Base-by-base conservation (phyloP, 1,139 yeast genomes). In the Candida sanyaensis region DNA sequence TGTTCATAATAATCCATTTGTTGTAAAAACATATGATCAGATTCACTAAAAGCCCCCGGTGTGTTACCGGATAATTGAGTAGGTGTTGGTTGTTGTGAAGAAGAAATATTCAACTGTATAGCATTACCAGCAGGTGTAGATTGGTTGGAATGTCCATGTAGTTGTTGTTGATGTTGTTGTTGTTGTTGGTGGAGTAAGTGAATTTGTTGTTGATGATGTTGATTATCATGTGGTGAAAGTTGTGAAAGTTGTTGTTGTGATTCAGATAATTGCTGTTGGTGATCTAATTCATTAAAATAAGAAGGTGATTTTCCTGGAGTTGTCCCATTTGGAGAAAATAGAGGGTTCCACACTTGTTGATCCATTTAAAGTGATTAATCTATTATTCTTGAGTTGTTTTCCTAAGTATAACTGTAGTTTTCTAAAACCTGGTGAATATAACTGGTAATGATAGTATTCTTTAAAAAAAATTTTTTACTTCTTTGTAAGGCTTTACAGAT, bases 1-100 rank as follows among this genome's bases (percentile, higher is more conserved):
- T 48, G 50, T 27, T 59, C 65, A 45, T 65, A 66, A 32, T 66
- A 50, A 43, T 66, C 68, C 28, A 67, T 50, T 34, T 66, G 70
- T 29, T 62, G 62, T 27, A 66, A 55, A 40, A 63, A 61, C 47
- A 58, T 54, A 26, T 61, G 65, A 23, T 65, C 71, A 29, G 55
- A 57, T 17, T 61, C 66, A 12, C 58, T 50, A 31, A 59, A 57
- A 40, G 52, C 52, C 11, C 51, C 42, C 6, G 51, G 49, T 4
- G 54, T 49, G 32, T 43, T 50, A n/a, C 39, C 39, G 9, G 50
- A 37, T 6, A 45, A 17, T 13, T 44, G 42, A 29, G 7, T 37
- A 26, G 51, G 54, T 6, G 49, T 50, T 31, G 47, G 42, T 6
- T 39, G 47, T 17, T 45, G 46, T 17, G 48, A 37, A 6, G 41